Evolutionary conservation across 192 early-diverging fungal genomes (phyloP), one percentile per base, ranked within the genome.

Genomic region (Coemansia sp.): DNA sequence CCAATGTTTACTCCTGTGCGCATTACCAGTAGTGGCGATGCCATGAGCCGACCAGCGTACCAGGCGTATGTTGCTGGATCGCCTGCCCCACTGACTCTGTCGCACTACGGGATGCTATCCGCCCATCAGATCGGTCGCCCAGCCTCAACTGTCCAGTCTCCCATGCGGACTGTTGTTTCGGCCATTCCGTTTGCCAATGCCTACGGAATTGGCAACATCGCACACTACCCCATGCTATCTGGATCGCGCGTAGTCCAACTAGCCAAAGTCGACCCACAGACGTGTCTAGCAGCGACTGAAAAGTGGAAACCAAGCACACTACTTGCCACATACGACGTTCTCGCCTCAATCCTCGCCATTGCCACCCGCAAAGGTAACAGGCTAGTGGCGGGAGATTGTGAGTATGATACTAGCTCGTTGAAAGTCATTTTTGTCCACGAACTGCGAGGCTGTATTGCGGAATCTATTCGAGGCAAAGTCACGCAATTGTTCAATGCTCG

Each of bases 51-150:
- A 62, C 75, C 79, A 3, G 79, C 79, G 13, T 76, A 76, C 38
- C 74, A 74, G 33, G 58, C 75, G 0, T 77, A 77, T 59, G 47
- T 68, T 14, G 53, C 74, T 19, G 62, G 35, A n/a, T 19, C 66
- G 23, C 65, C 66, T 11, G 68, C 40, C 49, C 74, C 75, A 39
- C 61, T 82, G 30, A 63, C 66, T 43, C 55, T 82, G 11, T 77
- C 80, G 57, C 80, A 82, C 69, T 82, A 74, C 58, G 75, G 80
- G 32, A 60, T 82, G 66, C 69, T 82, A 21, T 70, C 80, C 9
- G 50, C 74, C 35, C 72, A 73, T 9, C 35, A 62, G 23, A 52
- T 77, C 30, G 63, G 42, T 19, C 64, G 68, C 19, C 67, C 53
- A 66, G 63, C 21, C 52, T 5, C 32, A 16, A 6, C 59, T 21